Base-by-base conservation (phyloP, 768 basidiomycete genomes). In the Pleurotus salmoneostramineus region DNA sequence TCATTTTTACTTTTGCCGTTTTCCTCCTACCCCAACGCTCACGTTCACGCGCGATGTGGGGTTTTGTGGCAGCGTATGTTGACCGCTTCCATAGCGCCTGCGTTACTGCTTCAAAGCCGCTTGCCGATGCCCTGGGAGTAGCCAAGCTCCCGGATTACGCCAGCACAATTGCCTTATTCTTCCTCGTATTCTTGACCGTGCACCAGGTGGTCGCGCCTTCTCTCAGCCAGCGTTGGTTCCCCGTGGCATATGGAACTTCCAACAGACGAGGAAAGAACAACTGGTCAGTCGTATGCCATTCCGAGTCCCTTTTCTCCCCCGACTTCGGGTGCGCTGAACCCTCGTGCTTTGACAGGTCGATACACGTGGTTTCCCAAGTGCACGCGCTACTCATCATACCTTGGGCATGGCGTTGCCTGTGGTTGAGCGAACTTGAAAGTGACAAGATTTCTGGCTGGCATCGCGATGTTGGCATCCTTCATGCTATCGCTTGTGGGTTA, bases 381-480 rank as follows among this genome's bases (percentile, higher is more conserved):
- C 90, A 95, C 66, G 84, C 88, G 0, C 56, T 89, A 21, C 65
- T 90, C 54, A 77, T 90, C 56, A 76, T 93, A 35, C 83, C 86
- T 0, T 76, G 89, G 21, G 81, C 91, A 1, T 64, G 83, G 15
- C 80, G 76, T 55, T 79, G 78, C 37, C 72, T 92, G 17, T 68
- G 76, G 44, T 69, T 74, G 11, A 70, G 79, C 0, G 77, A 71
- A 12, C 73, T 88, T 14, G 67, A 71, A 31, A 64, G 71, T n/a
- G 87, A 94, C 68, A 82, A 83, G 34, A 87, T 84, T 5, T 93
- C 87, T 65, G 93, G 91, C 5, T 93, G 89, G 79, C 81, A 89
- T 61, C 74, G 80, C 1, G 59, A 68, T 15, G 77, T 80, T 4
- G 87, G 84, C 17, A 74, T 80, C 47, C 72, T 87, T 2, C 74